Evolutionary conservation across 2,329 filamentous ascomycete species (phyloP).

Genomic region (Diaporthe destruens): DNA sequence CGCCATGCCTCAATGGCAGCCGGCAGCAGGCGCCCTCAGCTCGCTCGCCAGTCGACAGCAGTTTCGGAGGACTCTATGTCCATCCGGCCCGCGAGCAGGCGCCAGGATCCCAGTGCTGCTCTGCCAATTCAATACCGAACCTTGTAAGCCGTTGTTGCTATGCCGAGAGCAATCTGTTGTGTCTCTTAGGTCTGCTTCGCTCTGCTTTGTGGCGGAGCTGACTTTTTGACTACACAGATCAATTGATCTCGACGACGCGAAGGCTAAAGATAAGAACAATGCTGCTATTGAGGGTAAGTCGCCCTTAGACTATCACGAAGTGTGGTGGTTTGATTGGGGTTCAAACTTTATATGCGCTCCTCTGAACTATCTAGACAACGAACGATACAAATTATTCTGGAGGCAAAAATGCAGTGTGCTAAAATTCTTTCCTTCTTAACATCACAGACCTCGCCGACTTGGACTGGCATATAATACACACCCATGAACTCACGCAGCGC

Average conservation of each 20-base stretch:
- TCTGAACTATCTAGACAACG: neutral
- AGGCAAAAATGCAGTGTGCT: constrained; percentile 26
- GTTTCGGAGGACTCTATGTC: constrained; percentile 37
- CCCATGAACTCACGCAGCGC: constrained; percentile 70
- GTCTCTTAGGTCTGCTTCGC: constrained; percentile 25
- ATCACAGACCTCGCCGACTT: constrained; percentile 69
- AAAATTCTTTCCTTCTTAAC: constrained; percentile 33
- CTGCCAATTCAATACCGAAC: constrained; percentile 69
- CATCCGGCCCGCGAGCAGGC: constrained; percentile 18
- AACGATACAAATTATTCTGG: no score
- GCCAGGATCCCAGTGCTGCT: constrained; percentile 53
- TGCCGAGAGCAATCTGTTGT: constrained; percentile 15
- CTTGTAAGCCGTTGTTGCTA: constrained; percentile 53
- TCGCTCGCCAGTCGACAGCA: constrained; percentile 33
- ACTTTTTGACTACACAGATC: constrained; percentile 51
- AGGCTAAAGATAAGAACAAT: constrained; percentile 60
- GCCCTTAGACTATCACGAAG: neutral
- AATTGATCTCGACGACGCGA: constrained; percentile 68
- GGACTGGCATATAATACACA: constrained; percentile 75
- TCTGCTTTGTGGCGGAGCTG: constrained; percentile 31
- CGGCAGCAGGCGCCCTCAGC: neutral
- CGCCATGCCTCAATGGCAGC: constrained; percentile 4
- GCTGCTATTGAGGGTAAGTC: constrained; percentile 57
- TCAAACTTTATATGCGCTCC: neutral
- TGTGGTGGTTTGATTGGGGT: neutral